Percentiles rank a stretch among this genome's conserved stretches.
Evolutionary conservation across 805 yeast genomes (phyloP).

Genomic region (Wickerhamomyces alni): DNA sequence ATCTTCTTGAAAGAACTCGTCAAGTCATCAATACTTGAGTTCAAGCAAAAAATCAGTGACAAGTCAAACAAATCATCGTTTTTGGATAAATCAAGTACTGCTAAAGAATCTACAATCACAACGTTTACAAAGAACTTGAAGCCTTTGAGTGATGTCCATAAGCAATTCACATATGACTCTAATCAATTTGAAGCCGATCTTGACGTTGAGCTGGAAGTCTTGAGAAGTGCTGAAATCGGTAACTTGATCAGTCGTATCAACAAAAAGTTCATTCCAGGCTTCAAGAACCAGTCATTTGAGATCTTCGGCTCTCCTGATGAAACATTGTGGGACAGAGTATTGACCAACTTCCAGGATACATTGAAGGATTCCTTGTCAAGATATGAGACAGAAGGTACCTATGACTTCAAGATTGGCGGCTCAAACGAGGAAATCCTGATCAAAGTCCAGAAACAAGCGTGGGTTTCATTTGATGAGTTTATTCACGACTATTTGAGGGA

Average conservation of each 20-base stretch:
- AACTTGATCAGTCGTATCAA: constrained; percentile 34
- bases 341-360: constrained; percentile 35
- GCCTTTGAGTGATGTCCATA: constrained; percentile 15
- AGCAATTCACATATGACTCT: constrained; percentile 23
- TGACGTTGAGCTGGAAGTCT: constrained; percentile 21
- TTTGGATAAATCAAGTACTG: constrained; percentile 26
- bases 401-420: constrained; percentile 67
- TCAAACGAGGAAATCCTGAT: constrained; percentile 36
- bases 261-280: constrained; percentile 39
- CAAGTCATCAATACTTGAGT: constrained; percentile 25
- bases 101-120: constrained; percentile 21
- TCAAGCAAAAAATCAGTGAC: constrained; percentile 22
- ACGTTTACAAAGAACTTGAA: constrained; percentile 11
- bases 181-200: constrained; percentile 26
- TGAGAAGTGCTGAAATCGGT: constrained; percentile 20
- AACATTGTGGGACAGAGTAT: constrained; percentile 57
- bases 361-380: constrained; percentile 26
- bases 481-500: constrained; percentile 58
- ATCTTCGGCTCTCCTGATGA: constrained; percentile 43
- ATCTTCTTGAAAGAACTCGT: constrained; percentile 33
- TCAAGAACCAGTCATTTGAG: constrained; percentile 47
- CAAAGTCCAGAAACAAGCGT: constrained; percentile 48
- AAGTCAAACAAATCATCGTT: constrained; percentile 27
- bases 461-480: constrained; percentile 57
- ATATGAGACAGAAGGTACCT: constrained; percentile 23